Percentiles rank a stretch among this genome's conserved stretches.
Evolutionary conservation across 495 filamentous ascomycete genomes (phyloP).

Genomic region (Apiosordaria backusii): DNA sequence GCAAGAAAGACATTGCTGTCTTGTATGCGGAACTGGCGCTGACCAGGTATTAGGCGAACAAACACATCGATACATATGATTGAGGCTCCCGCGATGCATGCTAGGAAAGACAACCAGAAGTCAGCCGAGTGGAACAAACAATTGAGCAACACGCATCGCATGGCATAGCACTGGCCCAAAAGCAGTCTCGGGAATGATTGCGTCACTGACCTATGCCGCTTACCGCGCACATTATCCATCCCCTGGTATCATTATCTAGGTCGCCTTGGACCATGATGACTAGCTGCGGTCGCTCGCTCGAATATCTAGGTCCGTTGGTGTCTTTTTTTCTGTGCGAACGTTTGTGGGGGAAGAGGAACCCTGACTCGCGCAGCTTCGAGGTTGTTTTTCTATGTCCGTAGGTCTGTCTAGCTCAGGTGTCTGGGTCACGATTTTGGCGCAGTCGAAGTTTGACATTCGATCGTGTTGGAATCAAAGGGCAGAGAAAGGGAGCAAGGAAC

Average conservation of each 20-base stretch:
- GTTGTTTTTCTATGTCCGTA: not conserved
- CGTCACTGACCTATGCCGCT: constrained; percentile 66
- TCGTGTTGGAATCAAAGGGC: not conserved
- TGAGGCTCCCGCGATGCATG: constrained; percentile 73
- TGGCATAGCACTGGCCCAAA: not conserved
- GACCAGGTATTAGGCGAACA: constrained; percentile 64
- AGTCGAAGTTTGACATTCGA: not conserved
- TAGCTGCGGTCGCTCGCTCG: not conserved
- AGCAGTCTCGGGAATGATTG: not conserved
- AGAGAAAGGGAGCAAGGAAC: not conserved
- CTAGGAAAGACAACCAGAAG: constrained; percentile 39
- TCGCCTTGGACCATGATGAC: constrained; percentile 34
- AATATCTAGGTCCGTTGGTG: not conserved
- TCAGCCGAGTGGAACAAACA: constrained; percentile 10
- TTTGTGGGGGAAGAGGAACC: not conserved
- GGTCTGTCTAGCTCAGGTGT: not conserved
- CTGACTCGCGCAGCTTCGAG: constrained; percentile 1
- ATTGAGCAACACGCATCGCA: not conserved
- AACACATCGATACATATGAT: constrained; percentile 85
- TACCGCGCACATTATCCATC: constrained; percentile 87
- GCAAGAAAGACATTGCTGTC: constrained; percentile 86
- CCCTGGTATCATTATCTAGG: constrained; percentile 78
- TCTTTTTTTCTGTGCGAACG: not conserved
- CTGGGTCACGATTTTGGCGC: not conserved
- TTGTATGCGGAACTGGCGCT: constrained; percentile 78